Conservation (phyloP, 2,329 filamentous ascomycete genomes). For the Penicillium brevicompactum region DNA sequence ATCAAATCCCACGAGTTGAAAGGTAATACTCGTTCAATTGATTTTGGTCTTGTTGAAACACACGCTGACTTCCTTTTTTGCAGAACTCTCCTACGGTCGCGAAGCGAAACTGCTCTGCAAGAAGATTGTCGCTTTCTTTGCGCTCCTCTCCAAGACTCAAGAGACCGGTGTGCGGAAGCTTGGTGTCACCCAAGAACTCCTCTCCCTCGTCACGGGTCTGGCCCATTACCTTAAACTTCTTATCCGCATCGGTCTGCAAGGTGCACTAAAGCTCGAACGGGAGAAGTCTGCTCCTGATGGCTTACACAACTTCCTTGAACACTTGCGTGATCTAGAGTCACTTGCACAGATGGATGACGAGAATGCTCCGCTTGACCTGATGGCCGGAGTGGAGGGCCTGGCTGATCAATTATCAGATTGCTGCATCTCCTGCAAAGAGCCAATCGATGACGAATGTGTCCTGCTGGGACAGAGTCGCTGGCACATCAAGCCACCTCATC, state of each 20-base stretch:
- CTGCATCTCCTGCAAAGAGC: slow-evolving; percentile 76
- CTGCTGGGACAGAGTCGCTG: slow-evolving; percentile 74
- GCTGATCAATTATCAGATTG: slow-evolving; percentile 80
- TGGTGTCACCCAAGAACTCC: slow-evolving; percentile 94
- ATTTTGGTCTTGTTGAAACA: slow-evolving; percentile 12
- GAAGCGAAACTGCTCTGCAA: slow-evolving; percentile 99
- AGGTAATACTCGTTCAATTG: slow-evolving; percentile 55
- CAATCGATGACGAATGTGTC: slow-evolving; percentile 93
- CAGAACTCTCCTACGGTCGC: slow-evolving; percentile 84
- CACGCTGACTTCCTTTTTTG: slow-evolving; percentile 9
- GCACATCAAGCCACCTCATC: slow-evolving; percentile 72
- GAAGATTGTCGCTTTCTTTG: slow-evolving; percentile 98
- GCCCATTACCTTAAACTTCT: slow-evolving; percentile 97
- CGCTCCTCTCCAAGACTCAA: slow-evolving; percentile 89
- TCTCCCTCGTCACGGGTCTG: slow-evolving; percentile 93
- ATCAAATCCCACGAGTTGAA: slow-evolving; percentile 72
- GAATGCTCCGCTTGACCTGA: slow-evolving; percentile 63
- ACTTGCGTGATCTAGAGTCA: slow-evolving; percentile 79
- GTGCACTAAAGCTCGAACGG: slow-evolving; percentile 85
- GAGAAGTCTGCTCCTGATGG: slow-evolving; percentile 75
- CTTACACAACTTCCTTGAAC: slow-evolving; percentile 78
- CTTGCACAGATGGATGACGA: slow-evolving; percentile 67
- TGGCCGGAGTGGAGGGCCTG: slow-evolving; percentile 65
- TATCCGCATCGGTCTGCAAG: slow-evolving; percentile 94
- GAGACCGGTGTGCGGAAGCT: slow-evolving; percentile 87